Evolutionary conservation across 2,329 filamentous ascomycete species (phyloP), one percentile per base, ranked within the genome.

Genomic region (Talaromyces sp.): DNA sequence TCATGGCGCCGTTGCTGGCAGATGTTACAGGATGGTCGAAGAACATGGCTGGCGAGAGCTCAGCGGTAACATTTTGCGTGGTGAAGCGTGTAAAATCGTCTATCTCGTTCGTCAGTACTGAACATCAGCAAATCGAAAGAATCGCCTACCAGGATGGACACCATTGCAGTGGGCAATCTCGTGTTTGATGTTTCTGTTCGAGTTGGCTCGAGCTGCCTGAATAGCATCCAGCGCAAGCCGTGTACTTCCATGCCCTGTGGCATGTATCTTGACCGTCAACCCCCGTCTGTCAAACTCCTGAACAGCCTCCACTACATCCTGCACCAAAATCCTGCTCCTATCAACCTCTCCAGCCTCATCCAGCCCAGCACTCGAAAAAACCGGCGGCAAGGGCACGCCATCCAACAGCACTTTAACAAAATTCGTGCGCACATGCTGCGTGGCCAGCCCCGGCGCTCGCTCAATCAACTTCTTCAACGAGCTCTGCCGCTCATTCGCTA

Each of bases 371-470:
- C 73, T 71, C 17, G 72, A 70, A 55, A 66, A 69, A 1, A 70
- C 59, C 3, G 70, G 72, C 10, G 68, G 66, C 3, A 74, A 56
- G 0, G 71, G 70, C 6, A 70, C 70, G 4, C 72, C 72, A 54
- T 75, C 72, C 29, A 75, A 65, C 57, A 72, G 66, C 56, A 75
- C 67, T 56, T 74, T 75, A 19, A 74, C 68, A 59, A 74, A 75
- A 8, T 65, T 64, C 0, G 71, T 71, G 29, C 68, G 59, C 3
- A 72, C 64, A 60, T 72, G 70, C 38, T 65, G 61, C 17, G 67
- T 71, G 11, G 65, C 61, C 57, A 68, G 67, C 2, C 55, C 55
- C 2, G 66, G 64, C 0, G 70, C 69, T 8, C 64, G 53, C 14
- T 70, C 67, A 11, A 73, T 58, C 10, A 71, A 62, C 9, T 58